Base-by-base conservation (phyloP, 805 yeast species). In the Saccharomyces paradoxus region DNA sequence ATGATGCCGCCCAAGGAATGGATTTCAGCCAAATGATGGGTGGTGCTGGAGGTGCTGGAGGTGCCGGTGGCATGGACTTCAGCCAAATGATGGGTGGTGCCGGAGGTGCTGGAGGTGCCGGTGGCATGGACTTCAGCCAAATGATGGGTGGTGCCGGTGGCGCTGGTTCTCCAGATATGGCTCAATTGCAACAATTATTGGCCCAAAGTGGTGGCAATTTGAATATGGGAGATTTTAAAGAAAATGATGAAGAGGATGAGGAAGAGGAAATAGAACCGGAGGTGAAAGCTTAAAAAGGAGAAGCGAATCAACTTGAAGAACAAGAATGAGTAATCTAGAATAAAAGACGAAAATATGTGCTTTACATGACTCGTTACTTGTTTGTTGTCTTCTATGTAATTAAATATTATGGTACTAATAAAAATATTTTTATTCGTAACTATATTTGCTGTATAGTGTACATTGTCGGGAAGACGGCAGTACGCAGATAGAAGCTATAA, bases 11-110 rank as follows among this genome's bases (percentile, higher is more conserved):
- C 8, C 44, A 37, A 37, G 44, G 44, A 8, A 53, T 77, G 70
- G 55, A 61, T 64, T 64, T 67, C 57, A 53, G 70, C 63, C 30
- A 74, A 71, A 32, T 55, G 68, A 66, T 68, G 68, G 78, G 74
- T 53, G 81, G 79, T 51, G 72, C 67, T 47, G 74, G 71, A 24
- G 64, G 63, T 32, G 70, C 57, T 8, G 66, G 59, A 10, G 71
- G 55, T 26, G 58, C 53, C 46, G 81, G 78, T 56, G 79, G 77
- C 48, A 44, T 63, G 62, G 72, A 63, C 48, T 55, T 64, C 55
- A 59, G 62, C 50, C 53, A 51, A 47, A 62, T 65, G 48, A 68
- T 59, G 68, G 65, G 27, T 53, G 81, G 79, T 51, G 72, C 67
- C 46, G 74, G 71, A 24, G 64, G 63, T 32, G 70, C 57, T 8